Percentiles rank a stretch among this genome's conserved stretches.
These are phyloP conservation scores for Rubus idaeus DNA, from an alignment of 306 rosid species.

Conservation along the genomic window DNA sequence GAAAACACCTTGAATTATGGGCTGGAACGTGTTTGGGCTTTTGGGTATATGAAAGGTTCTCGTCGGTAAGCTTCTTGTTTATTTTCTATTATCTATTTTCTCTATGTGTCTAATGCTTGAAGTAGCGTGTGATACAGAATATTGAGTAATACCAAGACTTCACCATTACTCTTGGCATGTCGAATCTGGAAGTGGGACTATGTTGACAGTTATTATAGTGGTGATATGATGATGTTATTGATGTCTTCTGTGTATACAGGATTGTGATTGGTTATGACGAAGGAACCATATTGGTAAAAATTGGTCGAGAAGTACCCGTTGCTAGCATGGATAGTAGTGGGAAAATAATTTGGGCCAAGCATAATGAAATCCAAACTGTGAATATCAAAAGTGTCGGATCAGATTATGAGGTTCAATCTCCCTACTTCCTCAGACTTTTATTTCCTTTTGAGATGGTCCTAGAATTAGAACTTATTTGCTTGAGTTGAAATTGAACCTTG, in stretches of 20 bases:
- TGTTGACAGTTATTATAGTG: neutral
- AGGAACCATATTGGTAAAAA: conserved; percentile 94
- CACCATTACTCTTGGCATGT: neutral
- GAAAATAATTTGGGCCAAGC: conserved; percentile 97
- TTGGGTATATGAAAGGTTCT: conserved; percentile 92
- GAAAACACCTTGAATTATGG: conserved; percentile 98
- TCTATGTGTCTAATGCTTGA: neutral
- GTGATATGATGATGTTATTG: neutral
- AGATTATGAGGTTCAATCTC: conserved; percentile 70
- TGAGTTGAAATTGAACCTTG: neutral
- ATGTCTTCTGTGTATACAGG: conserved; percentile 32
- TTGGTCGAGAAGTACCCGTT: conserved; percentile 96
- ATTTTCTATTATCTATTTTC: conserved; percentile 5
- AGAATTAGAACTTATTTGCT: conserved; percentile 3
- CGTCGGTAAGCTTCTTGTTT: conserved; percentile 61
- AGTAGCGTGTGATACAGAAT: neutral
- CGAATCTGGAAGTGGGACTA: neutral
- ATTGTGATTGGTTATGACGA: conserved; percentile 98
- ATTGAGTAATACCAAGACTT: neutral
- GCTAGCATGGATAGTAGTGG: conserved; percentile 98
- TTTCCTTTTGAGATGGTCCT: neutral
- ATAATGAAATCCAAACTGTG: conserved; percentile 93
- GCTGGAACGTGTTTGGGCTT: conserved; percentile 98
- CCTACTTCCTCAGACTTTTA: conserved; percentile 18
- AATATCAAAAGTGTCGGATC: conserved; percentile 90